phyloP scores from a whole-genome alignment of 164 flowering plant genomes.

The Sedum album region DNA sequence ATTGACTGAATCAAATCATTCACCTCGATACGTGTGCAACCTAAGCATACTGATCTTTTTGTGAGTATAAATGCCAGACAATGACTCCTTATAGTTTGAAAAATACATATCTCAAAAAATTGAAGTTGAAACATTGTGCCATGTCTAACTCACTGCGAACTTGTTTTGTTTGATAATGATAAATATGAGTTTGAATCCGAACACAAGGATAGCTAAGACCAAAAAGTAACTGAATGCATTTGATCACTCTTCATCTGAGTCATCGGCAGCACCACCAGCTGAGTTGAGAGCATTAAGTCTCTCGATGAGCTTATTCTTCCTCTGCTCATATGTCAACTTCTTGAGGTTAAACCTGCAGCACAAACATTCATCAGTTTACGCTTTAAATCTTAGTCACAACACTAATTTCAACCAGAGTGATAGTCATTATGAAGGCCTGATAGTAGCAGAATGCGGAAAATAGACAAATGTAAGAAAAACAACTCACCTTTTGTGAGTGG shows the following conservation, averaged over 20 bases:
- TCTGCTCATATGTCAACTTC: no score
- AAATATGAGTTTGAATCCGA: background rate
- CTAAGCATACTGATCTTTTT: no score
- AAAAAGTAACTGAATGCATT: background rate
- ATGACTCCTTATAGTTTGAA: no score
- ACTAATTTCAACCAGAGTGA: no score
- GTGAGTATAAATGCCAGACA: no score
- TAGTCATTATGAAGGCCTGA: background rate
- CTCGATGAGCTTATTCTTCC: no score
- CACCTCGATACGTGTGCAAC: no score
- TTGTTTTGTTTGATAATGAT: background rate
- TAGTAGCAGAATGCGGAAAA: no score
- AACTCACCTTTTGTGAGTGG: no score
- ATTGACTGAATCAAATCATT: no score
- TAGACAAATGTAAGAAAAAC: background rate
- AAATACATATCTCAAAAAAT: background rate
- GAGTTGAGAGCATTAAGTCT: conserved; percentile 54
- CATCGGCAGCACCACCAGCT: conserved; percentile 35
- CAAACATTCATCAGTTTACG: background rate
- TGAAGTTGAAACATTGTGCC: background rate
- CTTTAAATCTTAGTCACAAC: background rate
- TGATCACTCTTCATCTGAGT: conserved; percentile 33
- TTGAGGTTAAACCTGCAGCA: no score
- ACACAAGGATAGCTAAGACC: background rate
- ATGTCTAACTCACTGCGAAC: background rate